Base-by-base conservation (phyloP, 768 basidiomycete genomes). In the Tricholoma terreum region DNA sequence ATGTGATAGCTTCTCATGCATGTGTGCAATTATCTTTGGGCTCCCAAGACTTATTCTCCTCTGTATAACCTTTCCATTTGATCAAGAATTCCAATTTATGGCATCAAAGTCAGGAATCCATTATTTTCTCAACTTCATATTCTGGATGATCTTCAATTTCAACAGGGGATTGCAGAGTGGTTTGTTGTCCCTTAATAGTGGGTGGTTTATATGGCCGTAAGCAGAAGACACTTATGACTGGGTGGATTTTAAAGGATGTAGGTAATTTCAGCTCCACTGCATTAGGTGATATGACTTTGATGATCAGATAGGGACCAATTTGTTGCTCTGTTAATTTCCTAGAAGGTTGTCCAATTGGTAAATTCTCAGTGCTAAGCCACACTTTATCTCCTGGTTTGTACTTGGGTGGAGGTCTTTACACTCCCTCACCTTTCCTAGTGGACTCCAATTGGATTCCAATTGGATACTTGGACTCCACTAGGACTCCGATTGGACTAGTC, bases 291-390 rank as follows among this genome's bases (percentile, higher is more conserved):
- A 64, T 50, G 30, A 57, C 58, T 21, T 58, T 19, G 5, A 51
- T 48, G 27, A n/a, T n/a, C n/a, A n/a, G n/a, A n/a, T n/a, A n/a
- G n/a, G n/a, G n/a, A n/a, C n/a, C n/a, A n/a, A n/a, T 54, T 33
- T 58, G 35, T 52, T 62, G 49, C 27, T 64, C 56, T n/a, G 50
- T 49, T 6, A 69, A 34, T 46, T 66, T 69, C 43, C 63, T 61
- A 11, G 56, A 34, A 3, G 65, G 65, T 17, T 55, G 46, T 2
- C 58, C 52, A 0, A 56, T 65, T 1, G 12, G 36, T 42, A 69
- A 60, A 40, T 67, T 48, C 22, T 22, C 35, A 1, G 40, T 56
- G 33, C 62, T 58, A 4, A 67, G 22, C 53, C 52, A 64, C 12
- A 69, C 64, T n/a, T n/a, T n/a, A n/a, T n/a, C n/a, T n/a, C n/a